Conservation (phyloP, 495 filamentous ascomycete species). For the Hypoxylon rickii region DNA sequence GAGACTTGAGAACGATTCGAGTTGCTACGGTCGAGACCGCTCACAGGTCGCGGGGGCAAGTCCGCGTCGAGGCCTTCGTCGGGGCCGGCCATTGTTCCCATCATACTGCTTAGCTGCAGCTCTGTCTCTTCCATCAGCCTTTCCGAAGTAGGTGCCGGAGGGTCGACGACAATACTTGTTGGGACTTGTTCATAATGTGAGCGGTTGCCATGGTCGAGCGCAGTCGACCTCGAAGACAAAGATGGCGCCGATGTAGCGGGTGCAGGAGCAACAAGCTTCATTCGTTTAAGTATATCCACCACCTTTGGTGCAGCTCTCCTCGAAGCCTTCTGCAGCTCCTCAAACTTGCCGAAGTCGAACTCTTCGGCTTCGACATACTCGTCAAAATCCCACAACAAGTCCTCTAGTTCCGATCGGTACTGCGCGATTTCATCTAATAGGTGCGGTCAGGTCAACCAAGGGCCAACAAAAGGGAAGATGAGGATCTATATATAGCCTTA, state of each 20-base stretch:
- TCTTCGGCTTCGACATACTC: constrained; percentile 46
- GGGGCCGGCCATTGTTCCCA: constrained; percentile 35
- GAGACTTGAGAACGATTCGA: constrained; percentile 33
- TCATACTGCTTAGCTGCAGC: constrained; percentile 29
- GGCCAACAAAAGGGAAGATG: neutral
- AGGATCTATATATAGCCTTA: constrained; percentile 21
- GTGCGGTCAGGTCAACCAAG: constrained; percentile 2
- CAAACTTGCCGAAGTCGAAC: constrained; percentile 45
- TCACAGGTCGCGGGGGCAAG: constrained; percentile 17
- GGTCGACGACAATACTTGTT: constrained; percentile 33
- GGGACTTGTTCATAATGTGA: constrained; percentile 23
- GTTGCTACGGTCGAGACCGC: constrained; percentile 32
- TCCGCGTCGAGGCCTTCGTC: constrained; percentile 32
- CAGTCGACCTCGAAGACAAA: constrained; percentile 23
- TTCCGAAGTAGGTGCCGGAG: constrained; percentile 25
- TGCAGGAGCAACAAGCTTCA: constrained; percentile 45
- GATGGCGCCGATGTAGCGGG: constrained; percentile 21
- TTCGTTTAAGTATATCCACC: constrained; percentile 44
- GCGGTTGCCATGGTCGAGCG: constrained; percentile 16
- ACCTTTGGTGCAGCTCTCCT: constrained; percentile 44
- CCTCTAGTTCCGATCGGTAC: constrained; percentile 44
- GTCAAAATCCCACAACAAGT: constrained; percentile 50
- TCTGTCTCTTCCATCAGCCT: constrained; percentile 36
- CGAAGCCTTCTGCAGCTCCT: constrained; percentile 43
- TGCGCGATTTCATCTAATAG: constrained; percentile 46